Conservation (phyloP, 495 filamentous ascomycete species). For the Penicillium daleae region DNA sequence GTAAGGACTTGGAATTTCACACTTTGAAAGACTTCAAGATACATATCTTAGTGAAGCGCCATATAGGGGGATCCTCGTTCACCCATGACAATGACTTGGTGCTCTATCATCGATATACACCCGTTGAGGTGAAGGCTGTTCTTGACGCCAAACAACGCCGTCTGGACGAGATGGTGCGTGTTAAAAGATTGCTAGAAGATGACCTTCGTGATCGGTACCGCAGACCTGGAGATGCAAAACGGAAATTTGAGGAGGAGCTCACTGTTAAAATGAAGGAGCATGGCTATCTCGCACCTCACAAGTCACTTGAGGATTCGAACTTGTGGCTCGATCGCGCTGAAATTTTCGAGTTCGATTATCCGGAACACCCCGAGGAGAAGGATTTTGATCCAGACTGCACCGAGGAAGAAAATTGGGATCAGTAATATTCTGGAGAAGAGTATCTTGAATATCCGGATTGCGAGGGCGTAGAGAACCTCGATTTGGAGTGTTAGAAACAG, state of each 20-base stretch:
- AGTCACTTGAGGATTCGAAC: not conserved
- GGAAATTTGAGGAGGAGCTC: not conserved
- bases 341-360: not conserved
- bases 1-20: not conserved
- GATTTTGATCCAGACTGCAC: not conserved
- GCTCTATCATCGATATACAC: not conserved
- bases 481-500: not conserved
- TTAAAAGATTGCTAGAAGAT: not conserved
- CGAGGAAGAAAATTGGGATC: not conserved
- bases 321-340: not conserved
- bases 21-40: not conserved
- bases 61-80: not conserved
- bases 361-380: not conserved
- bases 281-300: not conserved
- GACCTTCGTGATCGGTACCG: constrained; percentile 1
- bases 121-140: not conserved
- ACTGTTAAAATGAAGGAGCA: constrained; percentile 3
- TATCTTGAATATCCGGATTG: not conserved
- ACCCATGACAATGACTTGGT: not conserved
- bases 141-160: constrained; percentile 5
- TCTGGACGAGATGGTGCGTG: not conserved
- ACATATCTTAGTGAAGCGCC: not conserved
- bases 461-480: not conserved
- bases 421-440: not conserved
- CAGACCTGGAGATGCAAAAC: not conserved